Conservation (phyloP, 2,329 filamentous ascomycete species). For the Fonsecaea pedrosoi region DNA sequence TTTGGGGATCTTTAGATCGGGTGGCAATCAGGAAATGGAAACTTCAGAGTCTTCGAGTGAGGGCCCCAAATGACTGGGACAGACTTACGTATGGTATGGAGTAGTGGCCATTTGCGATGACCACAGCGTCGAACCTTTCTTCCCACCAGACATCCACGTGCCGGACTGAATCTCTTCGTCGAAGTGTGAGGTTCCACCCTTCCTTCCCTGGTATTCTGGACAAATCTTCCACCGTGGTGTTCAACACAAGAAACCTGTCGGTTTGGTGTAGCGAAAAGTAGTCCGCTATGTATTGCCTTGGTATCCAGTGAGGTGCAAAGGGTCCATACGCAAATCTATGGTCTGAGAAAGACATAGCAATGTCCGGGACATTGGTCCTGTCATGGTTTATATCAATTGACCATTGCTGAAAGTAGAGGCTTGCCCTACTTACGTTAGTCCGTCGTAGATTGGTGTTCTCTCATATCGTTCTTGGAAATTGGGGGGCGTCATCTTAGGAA, state of each 20-base stretch:
- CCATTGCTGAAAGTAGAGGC: not conserved
- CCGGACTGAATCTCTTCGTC: constrained; percentile 45
- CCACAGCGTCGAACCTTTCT: constrained; percentile 67
- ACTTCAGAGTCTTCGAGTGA: not conserved
- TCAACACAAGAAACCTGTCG: constrained; percentile 54
- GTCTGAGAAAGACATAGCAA: constrained; percentile 58
- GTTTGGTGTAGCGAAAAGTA: constrained; percentile 61
- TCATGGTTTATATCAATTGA: not conserved
- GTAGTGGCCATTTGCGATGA: constrained; percentile 68
- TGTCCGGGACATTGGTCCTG: constrained; percentile 49
- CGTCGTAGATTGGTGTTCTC: constrained; percentile 47
- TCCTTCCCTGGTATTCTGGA: constrained; percentile 61
- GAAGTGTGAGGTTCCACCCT: constrained; percentile 63
- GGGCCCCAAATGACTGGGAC: not conserved
- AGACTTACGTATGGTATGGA: constrained; percentile 62
- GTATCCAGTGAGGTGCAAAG: constrained; percentile 62
- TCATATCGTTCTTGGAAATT: constrained; percentile 44
- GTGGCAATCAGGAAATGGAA: not conserved
- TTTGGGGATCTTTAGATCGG: constrained; percentile 50
- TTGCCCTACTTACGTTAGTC: constrained; percentile 42
- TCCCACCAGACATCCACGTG: constrained; percentile 66
- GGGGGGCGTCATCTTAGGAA: constrained; percentile 42
- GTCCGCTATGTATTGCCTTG: constrained; percentile 62
- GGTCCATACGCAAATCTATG: constrained; percentile 61
- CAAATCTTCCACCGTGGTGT: constrained; percentile 67